Conservation (phyloP, 1,284 basidiomycete genomes). For the Inonotus obliquus region DNA sequence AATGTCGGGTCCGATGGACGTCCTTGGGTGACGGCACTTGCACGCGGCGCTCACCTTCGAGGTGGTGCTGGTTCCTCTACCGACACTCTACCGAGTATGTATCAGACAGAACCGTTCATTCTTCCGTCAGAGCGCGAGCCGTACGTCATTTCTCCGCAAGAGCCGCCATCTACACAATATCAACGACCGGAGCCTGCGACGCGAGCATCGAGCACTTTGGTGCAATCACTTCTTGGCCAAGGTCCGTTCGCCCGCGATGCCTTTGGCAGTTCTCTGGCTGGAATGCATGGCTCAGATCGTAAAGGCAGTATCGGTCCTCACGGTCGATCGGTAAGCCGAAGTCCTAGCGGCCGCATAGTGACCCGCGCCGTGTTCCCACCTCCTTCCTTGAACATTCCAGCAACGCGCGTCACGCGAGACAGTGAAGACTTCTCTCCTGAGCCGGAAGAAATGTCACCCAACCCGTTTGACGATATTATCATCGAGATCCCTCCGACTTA, state of each 20-base stretch:
- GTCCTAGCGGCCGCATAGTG: background rate
- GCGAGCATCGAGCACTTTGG: constrained; percentile 6
- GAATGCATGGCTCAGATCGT: constrained; percentile 6
- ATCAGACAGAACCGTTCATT: constrained; percentile 19
- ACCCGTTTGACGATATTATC: constrained; percentile 3
- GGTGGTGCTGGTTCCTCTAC: constrained; percentile 4
- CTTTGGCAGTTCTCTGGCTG: background rate
- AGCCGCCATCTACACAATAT: background rate
- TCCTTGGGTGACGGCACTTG: constrained; percentile 1
- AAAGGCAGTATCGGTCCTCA: constrained; percentile 9
- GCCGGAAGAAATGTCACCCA: background rate
- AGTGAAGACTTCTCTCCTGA: constrained; percentile 12
- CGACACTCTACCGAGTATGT: constrained; percentile 16
- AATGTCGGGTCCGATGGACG: background rate
- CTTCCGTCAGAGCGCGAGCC: background rate
- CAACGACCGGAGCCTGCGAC: background rate
- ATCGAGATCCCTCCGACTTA: constrained; percentile 18
- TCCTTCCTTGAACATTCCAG: background rate
- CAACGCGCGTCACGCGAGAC: constrained; percentile 6
- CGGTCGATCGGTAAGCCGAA: constrained; percentile 1
- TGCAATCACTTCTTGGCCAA: background rate
- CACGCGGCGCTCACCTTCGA: constrained; percentile 2
- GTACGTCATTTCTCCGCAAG: background rate
- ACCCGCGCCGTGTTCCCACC: background rate
- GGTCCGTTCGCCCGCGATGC: background rate